These are phyloP conservation scores for Phytophthora sojae DNA, from an alignment of 352 stramenopile genomes.

Conservation along the genomic window DNA sequence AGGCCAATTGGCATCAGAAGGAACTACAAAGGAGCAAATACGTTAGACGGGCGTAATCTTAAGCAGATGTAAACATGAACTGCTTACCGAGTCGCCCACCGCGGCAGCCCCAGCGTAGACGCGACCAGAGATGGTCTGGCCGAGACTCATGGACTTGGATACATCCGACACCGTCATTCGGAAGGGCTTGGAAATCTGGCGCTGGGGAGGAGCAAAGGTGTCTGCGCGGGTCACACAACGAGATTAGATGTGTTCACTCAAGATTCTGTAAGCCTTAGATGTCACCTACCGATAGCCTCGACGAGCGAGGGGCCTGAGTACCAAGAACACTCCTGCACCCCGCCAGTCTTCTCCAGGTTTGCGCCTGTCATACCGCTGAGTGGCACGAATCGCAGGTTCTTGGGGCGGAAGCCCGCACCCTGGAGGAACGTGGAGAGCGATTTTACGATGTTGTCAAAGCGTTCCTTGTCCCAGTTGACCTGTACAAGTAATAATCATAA, in stretches of 20 bases:
- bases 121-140: constrained; percentile 84
- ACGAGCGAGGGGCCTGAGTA: constrained; percentile 84
- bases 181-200: constrained; percentile 86
- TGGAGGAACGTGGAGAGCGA: constrained; percentile 82
- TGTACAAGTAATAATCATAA: constrained; percentile 6
- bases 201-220: constrained; percentile 73
- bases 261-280: background rate
- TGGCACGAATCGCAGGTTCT: constrained; percentile 89
- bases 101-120: constrained; percentile 81
- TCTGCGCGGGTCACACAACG: constrained; percentile 43
- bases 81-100: constrained; percentile 70
- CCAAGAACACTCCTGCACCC: constrained; percentile 64
- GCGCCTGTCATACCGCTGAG: constrained; percentile 86
- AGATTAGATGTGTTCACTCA: background rate
- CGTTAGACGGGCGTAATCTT: background rate
- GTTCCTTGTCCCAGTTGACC: constrained; percentile 75
- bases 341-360: constrained; percentile 81
- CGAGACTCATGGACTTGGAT: constrained; percentile 86
- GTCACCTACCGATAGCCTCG: constrained; percentile 71
- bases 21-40: constrained; percentile 40
- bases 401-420: constrained; percentile 75
- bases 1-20: constrained; percentile 70
- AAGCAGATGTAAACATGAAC: background rate
- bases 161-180: constrained; percentile 89
- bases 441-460: constrained; percentile 82